Evolutionary conservation across 331 rosid genomes (phyloP).

Genomic region (Quercus phellos): DNA sequence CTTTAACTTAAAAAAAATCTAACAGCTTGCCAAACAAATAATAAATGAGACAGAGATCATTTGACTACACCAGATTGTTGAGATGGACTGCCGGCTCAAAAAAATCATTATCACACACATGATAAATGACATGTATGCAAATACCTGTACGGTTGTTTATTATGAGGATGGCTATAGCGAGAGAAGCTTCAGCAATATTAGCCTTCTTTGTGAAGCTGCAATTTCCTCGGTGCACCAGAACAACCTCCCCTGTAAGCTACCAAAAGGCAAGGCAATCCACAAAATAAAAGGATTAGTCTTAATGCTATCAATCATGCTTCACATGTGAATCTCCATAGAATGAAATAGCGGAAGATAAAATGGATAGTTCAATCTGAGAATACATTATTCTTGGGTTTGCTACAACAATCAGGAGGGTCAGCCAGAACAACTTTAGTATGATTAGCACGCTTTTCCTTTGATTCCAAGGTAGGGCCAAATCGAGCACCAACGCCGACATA

Average conservation of each 20-base stretch:
- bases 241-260: conserved; percentile 75
- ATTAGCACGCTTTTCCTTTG: conserved; percentile 84
- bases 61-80: not conserved
- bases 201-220: conserved; percentile 97
- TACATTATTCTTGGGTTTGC: conserved; percentile 54
- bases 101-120: not conserved
- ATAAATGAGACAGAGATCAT: not conserved
- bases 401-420: conserved; percentile 97
- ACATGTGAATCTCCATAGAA: not conserved
- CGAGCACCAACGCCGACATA: conserved; percentile 96
- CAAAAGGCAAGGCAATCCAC: conserved; percentile 36
- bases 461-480: conserved; percentile 85
- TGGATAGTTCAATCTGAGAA: conserved; percentile 11
- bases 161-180: conserved; percentile 90
- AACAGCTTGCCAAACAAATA: not conserved
- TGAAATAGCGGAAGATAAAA: not conserved
- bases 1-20: not conserved
- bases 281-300: conserved; percentile 11
- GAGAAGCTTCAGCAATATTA: conserved; percentile 70
- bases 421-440: conserved; percentile 82
- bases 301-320: conserved; percentile 19
- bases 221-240: conserved; percentile 84
- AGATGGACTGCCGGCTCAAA: not conserved
- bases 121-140: conserved; percentile 7
- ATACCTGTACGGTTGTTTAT: conserved; percentile 77